Conservation (phyloP, 148 eudicot genomes). For the Chenopodium suecicum region DNA sequence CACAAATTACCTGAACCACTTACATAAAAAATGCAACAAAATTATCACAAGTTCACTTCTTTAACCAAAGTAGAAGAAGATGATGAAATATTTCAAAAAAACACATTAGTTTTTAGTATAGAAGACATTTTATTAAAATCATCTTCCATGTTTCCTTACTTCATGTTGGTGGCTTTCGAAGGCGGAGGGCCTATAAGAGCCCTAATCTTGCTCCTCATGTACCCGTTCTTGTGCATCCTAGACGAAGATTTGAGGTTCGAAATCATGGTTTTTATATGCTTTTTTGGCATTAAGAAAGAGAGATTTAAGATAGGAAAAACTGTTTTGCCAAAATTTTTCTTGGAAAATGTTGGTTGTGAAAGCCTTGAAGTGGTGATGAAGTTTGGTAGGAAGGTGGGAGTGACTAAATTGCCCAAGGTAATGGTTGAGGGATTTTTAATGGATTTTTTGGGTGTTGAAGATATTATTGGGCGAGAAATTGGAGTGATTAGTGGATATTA, state of each 20-base stretch:
- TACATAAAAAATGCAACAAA: slow-evolving; percentile 8
- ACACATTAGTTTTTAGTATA: slow-evolving; percentile 29
- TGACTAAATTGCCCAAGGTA: slow-evolving; percentile 33
- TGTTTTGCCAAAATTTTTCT: slow-evolving; percentile 37
- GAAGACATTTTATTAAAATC: slow-evolving; percentile 30
- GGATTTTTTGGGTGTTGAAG: slow-evolving; percentile 32
- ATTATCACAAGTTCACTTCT: slow-evolving; percentile 3
- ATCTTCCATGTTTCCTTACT: slow-evolving; percentile 34
- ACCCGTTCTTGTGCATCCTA: slow-evolving; percentile 29
- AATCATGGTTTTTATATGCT: slow-evolving; percentile 35
- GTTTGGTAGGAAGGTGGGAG: slow-evolving; percentile 30
- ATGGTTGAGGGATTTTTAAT: slow-evolving; percentile 43
- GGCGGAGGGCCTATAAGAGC: slow-evolving; percentile 36
- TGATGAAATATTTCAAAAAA: slow-evolving; percentile 7
- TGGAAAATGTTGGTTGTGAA: slow-evolving; percentile 37
- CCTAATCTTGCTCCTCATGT: slow-evolving; percentile 29
- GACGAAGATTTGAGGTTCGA: slow-evolving; percentile 24
- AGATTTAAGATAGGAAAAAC: slow-evolving; percentile 29
- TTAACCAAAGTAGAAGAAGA: slow-evolving; percentile 5
- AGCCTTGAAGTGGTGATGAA: slow-evolving; percentile 31
- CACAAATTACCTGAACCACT: neutral
- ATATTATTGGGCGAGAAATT: slow-evolving; percentile 33
- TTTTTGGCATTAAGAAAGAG: slow-evolving; percentile 27
- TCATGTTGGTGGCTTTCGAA: slow-evolving; percentile 44
- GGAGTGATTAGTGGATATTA: slow-evolving; percentile 30